These are phyloP conservation scores for Artemisia argyi DNA, from an alignment of 129 eudicot species.

Conservation along the genomic window DNA sequence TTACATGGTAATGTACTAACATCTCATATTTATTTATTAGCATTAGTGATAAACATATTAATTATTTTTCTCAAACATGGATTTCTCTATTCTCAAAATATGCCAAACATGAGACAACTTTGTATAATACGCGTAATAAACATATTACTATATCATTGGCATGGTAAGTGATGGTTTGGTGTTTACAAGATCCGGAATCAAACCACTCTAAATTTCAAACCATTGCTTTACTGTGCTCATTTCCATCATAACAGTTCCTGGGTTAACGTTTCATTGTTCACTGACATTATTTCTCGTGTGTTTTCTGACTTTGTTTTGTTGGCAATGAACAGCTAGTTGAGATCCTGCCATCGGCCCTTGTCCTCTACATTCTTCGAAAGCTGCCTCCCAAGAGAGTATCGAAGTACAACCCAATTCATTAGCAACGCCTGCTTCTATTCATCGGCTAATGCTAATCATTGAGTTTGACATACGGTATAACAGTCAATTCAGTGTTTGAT, in stretches of 20 bases:
- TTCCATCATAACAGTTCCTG: background rate
- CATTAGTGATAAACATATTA: no score
- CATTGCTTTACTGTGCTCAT: background rate
- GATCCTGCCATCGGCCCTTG: constrained; percentile 94
- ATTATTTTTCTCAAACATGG: no score
- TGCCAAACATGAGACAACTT: no score
- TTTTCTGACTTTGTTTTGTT: constrained; percentile 19
- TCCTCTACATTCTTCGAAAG: constrained; percentile 79
- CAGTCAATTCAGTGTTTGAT: constrained; percentile 19
- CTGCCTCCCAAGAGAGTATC: constrained; percentile 83
- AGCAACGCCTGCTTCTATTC: constrained; percentile 15
- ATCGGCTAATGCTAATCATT: background rate
- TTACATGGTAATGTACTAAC: no score
- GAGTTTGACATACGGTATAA: background rate
- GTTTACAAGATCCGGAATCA: background rate
- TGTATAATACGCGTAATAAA: no score
- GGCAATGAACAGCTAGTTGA: constrained; percentile 64
- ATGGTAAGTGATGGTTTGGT: no score
- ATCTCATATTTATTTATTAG: no score
- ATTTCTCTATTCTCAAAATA: no score
- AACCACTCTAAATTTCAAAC: background rate
- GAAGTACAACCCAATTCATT: constrained; percentile 72
- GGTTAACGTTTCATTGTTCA: background rate
- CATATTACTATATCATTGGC: no score
- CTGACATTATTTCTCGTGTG: background rate